A percentile compares a stretch with the other conserved stretches of the same genome.
phyloP scores from a whole-genome alignment of 2,329 filamentous ascomycete species.

The Fusarium graminum region DNA sequence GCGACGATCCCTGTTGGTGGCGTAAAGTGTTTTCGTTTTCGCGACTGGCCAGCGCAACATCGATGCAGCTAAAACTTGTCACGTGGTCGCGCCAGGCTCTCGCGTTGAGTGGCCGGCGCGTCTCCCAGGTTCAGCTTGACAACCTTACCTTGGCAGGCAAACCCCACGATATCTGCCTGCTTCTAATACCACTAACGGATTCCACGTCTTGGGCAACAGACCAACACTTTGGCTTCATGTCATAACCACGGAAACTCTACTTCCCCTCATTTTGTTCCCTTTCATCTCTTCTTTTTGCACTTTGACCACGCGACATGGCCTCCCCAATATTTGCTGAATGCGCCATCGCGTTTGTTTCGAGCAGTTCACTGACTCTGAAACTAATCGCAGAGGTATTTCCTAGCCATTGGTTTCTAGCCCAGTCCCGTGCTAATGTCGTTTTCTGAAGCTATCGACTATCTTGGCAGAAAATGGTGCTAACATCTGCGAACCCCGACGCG shows the following conservation, averaged over 20 bases:
- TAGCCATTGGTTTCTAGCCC: too few species aligned
- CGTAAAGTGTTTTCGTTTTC: constrained; percentile 28
- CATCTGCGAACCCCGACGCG: constrained; percentile 61
- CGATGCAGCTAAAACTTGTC: background rate
- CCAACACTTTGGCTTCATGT: constrained; percentile 25
- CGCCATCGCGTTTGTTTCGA: constrained; percentile 61
- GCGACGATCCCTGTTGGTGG: constrained; percentile 2
- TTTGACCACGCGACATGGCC: constrained; percentile 47
- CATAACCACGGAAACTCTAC: constrained; percentile 7
- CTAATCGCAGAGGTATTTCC: constrained; percentile 57
- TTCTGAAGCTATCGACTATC: constrained; percentile 57
- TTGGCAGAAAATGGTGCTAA: constrained; percentile 65
- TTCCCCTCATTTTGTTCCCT: constrained; percentile 13
- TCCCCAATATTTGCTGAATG: constrained; percentile 58
- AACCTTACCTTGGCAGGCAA: constrained; percentile 17
- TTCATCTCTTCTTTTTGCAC: constrained; percentile 13
- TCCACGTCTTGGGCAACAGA: constrained; percentile 5
- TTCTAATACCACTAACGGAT: constrained; percentile 8
- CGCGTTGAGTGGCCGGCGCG: constrained; percentile 52
- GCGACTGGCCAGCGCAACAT: background rate
- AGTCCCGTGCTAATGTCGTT: constrained; percentile 10
- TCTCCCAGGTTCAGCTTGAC: constrained; percentile 20
- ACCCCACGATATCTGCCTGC: constrained; percentile 29
- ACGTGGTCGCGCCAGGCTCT: constrained; percentile 48
- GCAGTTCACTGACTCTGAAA: constrained; percentile 56